Evolutionary conservation across 495 filamentous ascomycete genomes (phyloP).

Genomic region (Ascodesmis nigricans): DNA sequence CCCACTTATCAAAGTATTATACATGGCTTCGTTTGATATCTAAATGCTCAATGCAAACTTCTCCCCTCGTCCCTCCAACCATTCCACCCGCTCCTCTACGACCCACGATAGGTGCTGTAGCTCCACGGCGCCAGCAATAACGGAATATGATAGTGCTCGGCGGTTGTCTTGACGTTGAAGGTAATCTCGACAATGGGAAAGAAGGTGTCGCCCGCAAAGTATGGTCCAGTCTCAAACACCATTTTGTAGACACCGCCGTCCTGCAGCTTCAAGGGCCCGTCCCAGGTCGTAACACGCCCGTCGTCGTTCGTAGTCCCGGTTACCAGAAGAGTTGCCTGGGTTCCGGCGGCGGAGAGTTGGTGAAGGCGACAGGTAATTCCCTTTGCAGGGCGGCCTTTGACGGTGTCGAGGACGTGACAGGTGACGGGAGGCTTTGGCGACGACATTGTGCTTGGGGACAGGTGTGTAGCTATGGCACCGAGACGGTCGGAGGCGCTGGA

Average conservation of each 20-base stretch:
- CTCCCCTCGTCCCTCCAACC: too few species aligned
- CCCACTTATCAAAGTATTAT: too few species aligned
- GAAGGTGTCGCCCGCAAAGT: slow-evolving; percentile 46
- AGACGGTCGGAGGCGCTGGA: slow-evolving; percentile 10
- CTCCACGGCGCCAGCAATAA: slow-evolving; percentile 72
- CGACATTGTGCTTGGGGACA: slow-evolving; percentile 12
- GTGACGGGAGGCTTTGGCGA: slow-evolving; percentile 32
- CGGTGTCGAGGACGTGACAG: slow-evolving; percentile 42
- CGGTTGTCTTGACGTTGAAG: slow-evolving; percentile 47
- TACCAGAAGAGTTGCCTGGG: slow-evolving; percentile 27
- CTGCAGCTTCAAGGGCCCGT: slow-evolving; percentile 10
- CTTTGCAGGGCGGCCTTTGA: slow-evolving; percentile 39
- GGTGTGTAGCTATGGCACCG: slow-evolving; percentile 14
- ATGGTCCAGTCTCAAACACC: slow-evolving; percentile 20
- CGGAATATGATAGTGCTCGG: slow-evolving; percentile 79
- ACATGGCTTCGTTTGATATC: too few species aligned
- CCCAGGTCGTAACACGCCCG: slow-evolving; percentile 65
- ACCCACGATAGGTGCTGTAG: slow-evolving; percentile 83
- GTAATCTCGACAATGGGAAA: slow-evolving; percentile 78
- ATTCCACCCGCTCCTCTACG: slow-evolving; percentile 24
- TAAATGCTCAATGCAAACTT: too few species aligned
- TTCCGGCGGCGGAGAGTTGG: slow-evolving; percentile 29
- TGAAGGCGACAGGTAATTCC: slow-evolving; percentile 56
- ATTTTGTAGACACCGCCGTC: slow-evolving; percentile 17
- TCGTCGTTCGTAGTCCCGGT: slow-evolving; percentile 58